Base-by-base conservation (phyloP, 2,329 filamentous ascomycete species). In the Didymosphaeria variabile region DNA sequence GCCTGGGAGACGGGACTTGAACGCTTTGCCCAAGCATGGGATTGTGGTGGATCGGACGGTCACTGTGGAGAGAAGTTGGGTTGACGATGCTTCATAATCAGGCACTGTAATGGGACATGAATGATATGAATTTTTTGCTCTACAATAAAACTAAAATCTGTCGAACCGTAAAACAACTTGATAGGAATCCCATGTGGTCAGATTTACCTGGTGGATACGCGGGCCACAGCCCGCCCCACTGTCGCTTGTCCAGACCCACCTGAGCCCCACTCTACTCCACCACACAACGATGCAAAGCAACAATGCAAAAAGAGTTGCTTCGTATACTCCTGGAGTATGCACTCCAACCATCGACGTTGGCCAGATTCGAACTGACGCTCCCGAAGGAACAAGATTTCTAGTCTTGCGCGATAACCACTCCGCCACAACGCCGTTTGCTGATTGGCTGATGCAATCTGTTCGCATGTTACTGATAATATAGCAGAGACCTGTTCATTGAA, bases 341-440 rank as follows among this genome's bases (percentile, higher is more conserved):
- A 23, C 17, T 15, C 5, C 23, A 17, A 21, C 29, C 7, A n/a
- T 55, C 52, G 52, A 55, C 52, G 52, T 55, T 26, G 38, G 52
- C 52, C 52, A 55, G 52, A 55, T 55, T 55, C 38, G 52, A 55
- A 55, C 52, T 55, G 52, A 55, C 52, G 52, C 52, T 55, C 52
- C 52, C 52, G 52, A 55, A 44, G 52, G 52, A 55, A 55, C 52
- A 55, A 55, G 52, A 55, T 55, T 55, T 55, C 52, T 55, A 55
- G 52, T 55, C 52, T 55, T 55, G 52, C 52, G 52, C 52, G 52
- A 55, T 55, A 55, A 55, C 52, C 52, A 55, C 52, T 55, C 52
- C 52, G 52, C 52, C 52, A 55, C 38, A 26, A 55, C 52, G 52
- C 52, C 52, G 19, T 34, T n/a, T n/a, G n/a, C n/a, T 53, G 36